Evolutionary conservation across 2,329 filamentous ascomycete genomes (phyloP), one percentile per base, ranked within the genome.

Genomic region (Aspergillus pseudonomiae): DNA sequence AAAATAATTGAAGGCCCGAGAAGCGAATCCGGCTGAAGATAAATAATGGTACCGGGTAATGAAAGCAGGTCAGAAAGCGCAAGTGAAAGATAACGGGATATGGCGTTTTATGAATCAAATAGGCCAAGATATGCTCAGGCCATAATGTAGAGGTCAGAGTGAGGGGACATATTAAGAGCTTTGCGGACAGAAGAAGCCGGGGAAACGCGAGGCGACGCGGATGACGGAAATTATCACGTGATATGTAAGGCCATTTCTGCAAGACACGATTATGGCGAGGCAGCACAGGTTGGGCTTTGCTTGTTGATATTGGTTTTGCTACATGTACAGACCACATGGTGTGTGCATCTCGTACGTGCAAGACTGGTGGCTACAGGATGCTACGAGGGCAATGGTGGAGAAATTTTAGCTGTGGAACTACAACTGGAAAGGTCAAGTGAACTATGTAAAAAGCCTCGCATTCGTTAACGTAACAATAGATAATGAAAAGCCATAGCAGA

Each of bases 391-490:
- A 9, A 3, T 41, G 6, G 3, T n/a, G 39, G 19, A 41, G 19
- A 41, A 16, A 43, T 43, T 59, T 52, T 61, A 69, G 56, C 45
- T 66, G 46, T 52, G 64, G 65, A 68, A 66, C 69, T 72, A 68
- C 65, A 70, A 76, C 65, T 63, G 67, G 61, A 65, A 66, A 53
- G 57, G 70, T 66, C 46, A 41, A 14, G 60, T 59, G 39, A 70
- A 72, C 56, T 67, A 70, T 69, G 58, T 65, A 68, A 69, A 74
- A 71, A 63, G 52, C 62, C 65, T 70, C 70, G 65, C 65, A 70
- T 69, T 74, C 72, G 65, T 72, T 65, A 71, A 71, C 70, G 65
- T 72, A 71, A 72, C 68, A 72, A 69, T 59, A 66, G 63, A 69
- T 54, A 68, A 62, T 54, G 61, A 68, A 69, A 69, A 71, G 71